phyloP scores from a whole-genome alignment of 306 rosid species.

The Cicer pinnatifidum region DNA sequence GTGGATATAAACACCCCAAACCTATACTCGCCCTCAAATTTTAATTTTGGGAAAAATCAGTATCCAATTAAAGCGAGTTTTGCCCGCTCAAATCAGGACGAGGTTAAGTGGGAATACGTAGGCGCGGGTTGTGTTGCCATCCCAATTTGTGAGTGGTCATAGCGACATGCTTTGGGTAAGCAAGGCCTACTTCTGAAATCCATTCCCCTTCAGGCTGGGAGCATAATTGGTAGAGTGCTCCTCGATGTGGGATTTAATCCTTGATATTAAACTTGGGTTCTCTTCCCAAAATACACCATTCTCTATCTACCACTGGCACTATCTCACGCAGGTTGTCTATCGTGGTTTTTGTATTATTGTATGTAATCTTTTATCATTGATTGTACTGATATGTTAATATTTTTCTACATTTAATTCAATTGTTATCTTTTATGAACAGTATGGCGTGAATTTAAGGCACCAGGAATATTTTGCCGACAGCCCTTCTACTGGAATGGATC shows the following conservation, averaged over 20 bases:
- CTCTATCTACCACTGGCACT: not conserved
- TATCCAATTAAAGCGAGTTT: too few species aligned
- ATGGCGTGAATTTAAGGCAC: conserved; percentile 84
- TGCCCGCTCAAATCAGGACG: too few species aligned
- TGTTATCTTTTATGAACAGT: conserved; percentile 47
- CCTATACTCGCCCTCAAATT: too few species aligned
- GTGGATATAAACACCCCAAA: too few species aligned
- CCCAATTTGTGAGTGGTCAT: not conserved
- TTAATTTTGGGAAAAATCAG: too few species aligned
- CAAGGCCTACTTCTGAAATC: not conserved
- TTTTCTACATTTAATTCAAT: conserved; percentile 17
- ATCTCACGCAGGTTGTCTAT: conserved; percentile 13
- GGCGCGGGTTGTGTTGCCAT: not conserved
- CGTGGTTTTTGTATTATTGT: not conserved
- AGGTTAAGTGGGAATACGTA: too few species aligned
- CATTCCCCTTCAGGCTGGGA: not conserved
- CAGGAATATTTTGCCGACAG: conserved; percentile 97
- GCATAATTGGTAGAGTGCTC: not conserved
- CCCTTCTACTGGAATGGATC: conserved; percentile 82
- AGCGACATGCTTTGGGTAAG: conserved; percentile 18
- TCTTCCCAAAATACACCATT: not conserved
- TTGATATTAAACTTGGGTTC: not conserved
- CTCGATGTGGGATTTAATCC: not conserved
- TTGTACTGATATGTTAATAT: conserved; percentile 5
- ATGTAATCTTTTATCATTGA: conserved; percentile 33